Conservation (phyloP, 2,329 filamentous ascomycete species). For the Penicillium sp. region DNA sequence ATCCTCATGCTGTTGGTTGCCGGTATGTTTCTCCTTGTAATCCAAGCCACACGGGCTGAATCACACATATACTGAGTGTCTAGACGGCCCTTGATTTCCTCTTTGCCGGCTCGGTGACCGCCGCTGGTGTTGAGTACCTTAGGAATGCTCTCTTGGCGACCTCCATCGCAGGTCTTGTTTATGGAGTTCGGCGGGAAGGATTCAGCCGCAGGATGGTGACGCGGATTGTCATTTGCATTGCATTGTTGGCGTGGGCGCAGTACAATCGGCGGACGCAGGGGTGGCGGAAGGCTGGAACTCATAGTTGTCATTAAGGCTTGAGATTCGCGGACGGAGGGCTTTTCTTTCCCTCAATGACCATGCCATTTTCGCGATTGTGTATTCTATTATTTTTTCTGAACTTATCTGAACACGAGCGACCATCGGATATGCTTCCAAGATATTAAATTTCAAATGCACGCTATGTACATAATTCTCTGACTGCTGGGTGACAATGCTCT, state of each 20-base stretch:
- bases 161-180: background rate
- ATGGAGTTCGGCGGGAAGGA: background rate
- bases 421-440: no score
- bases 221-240: background rate
- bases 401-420: no score
- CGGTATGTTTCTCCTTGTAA: background rate
- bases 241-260: background rate
- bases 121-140: background rate
- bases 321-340: background rate
- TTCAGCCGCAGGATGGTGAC: background rate
- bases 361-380: no score
- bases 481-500: no score
- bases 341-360: no score
- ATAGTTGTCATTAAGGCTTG: background rate
- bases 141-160: background rate
- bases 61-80: background rate
- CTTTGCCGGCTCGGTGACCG: background rate
- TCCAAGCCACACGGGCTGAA: accelerated
- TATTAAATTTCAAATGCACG: no score
- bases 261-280: background rate
- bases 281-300: background rate
- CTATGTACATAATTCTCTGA: no score
- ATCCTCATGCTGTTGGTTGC: background rate
- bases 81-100: background rate
- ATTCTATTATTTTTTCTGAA: no score